Evolutionary conservation across 75 land plant species (phyloP).

Genomic region (Gnetum montanum): DNA sequence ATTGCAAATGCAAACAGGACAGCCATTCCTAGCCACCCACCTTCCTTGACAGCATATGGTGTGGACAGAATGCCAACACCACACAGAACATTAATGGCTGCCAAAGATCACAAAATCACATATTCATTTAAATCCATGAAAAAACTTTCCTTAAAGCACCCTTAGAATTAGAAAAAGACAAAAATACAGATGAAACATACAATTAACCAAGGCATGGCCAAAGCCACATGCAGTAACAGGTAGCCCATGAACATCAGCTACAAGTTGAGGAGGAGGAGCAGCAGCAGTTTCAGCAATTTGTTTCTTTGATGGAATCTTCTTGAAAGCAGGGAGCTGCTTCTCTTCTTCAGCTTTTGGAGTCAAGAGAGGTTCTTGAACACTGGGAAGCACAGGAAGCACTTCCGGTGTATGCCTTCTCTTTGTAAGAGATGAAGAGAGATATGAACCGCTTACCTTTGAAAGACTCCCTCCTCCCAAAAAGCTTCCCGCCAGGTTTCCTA

Average conservation of each 20-base stretch:
- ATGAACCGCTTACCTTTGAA: constrained; percentile 37
- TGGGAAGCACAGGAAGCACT: constrained; percentile 17
- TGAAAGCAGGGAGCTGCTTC: constrained; percentile 13
- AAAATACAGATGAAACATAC: constrained; percentile 9
- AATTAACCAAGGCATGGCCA: constrained; percentile 39
- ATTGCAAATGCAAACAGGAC: constrained; percentile 42
- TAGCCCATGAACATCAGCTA: constrained; percentile 14
- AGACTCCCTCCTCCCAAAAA: constrained; percentile 47
- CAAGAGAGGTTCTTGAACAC: constrained; percentile 35
- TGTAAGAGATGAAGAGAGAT: constrained; percentile 35
- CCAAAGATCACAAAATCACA: background rate
- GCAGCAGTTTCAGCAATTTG: constrained; percentile 11
- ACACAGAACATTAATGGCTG: constrained; percentile 72
- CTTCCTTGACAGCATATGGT: constrained; percentile 71
- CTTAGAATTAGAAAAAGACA: background rate
- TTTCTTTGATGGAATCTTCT: constrained; percentile 8
- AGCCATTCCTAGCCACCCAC: constrained; percentile 61
- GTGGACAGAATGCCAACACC: constrained; percentile 83
- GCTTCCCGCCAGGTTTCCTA: too few relatives aligned
- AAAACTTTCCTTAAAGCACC: background rate
- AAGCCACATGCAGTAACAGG: constrained; percentile 24
- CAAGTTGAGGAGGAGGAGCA: background rate
- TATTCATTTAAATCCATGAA: background rate
- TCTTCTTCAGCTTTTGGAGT: constrained; percentile 21
- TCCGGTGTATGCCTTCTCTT: constrained; percentile 45